These are phyloP conservation scores for Coemansia aciculifera DNA, from an alignment of 192 early-diverging fungal species.

Conservation along the genomic window DNA sequence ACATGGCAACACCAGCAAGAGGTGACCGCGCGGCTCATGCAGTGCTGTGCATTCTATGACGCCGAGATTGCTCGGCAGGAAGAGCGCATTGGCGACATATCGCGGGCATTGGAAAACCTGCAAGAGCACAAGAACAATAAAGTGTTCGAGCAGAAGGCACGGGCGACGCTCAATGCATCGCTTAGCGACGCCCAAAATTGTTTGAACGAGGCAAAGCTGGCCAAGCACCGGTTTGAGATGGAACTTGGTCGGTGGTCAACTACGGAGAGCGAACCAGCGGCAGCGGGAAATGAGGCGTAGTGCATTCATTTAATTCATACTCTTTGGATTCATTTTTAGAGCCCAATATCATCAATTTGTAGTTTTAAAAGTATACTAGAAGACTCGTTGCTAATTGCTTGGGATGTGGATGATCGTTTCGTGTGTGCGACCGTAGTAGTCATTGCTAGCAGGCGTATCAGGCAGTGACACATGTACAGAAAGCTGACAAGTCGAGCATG, in stretches of 20 bases:
- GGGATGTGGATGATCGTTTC: background rate
- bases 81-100: constrained; percentile 40
- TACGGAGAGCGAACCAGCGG: background rate
- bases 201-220: constrained; percentile 33
- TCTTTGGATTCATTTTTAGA: background rate
- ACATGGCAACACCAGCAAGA: constrained; percentile 18
- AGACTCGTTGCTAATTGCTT: background rate
- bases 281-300: background rate
- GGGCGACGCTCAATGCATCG: constrained; percentile 20
- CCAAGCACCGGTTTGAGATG: constrained; percentile 33
- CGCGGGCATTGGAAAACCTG: constrained; percentile 18
- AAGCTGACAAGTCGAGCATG: background rate
- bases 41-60: constrained; percentile 37
- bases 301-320: background rate
- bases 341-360: background rate
- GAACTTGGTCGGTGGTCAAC: constrained; percentile 31
- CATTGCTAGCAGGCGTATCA: background rate
- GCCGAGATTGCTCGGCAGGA: constrained; percentile 29
- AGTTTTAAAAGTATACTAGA: background rate
- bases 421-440: background rate
- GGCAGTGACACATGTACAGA: background rate
- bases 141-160: background rate
- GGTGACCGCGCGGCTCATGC: constrained; percentile 29
- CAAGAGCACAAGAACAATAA: background rate
- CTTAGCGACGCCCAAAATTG: constrained; percentile 32